Percentiles rank a stretch among this genome's conserved stretches.
Conservation (phyloP, 495 filamentous ascomycete genomes). For the Margaritispora aquatica region DNA sequence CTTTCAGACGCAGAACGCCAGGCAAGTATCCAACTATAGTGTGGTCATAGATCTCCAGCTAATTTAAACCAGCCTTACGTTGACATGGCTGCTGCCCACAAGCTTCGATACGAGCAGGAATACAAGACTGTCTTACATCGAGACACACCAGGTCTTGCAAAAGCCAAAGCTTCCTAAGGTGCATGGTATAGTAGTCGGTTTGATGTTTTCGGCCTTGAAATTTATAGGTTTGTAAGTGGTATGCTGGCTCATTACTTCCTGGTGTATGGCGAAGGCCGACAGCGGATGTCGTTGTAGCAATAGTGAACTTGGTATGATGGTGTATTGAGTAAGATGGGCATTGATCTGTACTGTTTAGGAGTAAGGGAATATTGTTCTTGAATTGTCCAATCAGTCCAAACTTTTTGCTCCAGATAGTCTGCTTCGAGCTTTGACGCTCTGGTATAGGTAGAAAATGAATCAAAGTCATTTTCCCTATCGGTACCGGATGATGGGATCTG, state of each 20-base stretch:
- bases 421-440: too few relatives aligned
- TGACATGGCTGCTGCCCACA: slow-evolving; percentile 8
- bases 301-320: background rate
- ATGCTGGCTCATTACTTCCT: too few relatives aligned
- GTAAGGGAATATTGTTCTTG: background rate
- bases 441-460: too few relatives aligned
- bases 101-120: slow-evolving; percentile 15
- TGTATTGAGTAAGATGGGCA: background rate
- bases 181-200: too few relatives aligned
- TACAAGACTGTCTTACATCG: slow-evolving; percentile 21
- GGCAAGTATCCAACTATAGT: slow-evolving; percentile 28
- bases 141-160: background rate
- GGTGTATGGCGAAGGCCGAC: too few relatives aligned
- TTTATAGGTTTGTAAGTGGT: too few relatives aligned
- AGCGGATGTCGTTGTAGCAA: background rate
- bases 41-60: slow-evolving; percentile 22
- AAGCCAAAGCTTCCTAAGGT: too few relatives aligned
- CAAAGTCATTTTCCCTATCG: too few relatives aligned
- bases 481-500: too few relatives aligned
- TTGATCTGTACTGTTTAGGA: background rate
- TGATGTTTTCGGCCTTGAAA: too few relatives aligned
- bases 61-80: slow-evolving; percentile 15
- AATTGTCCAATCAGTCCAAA: too few relatives aligned
- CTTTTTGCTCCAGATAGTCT: too few relatives aligned
- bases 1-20: slow-evolving; percentile 48